Conservation (phyloP, 805 yeast genomes). For the Metschnikowia cubensis region DNA sequence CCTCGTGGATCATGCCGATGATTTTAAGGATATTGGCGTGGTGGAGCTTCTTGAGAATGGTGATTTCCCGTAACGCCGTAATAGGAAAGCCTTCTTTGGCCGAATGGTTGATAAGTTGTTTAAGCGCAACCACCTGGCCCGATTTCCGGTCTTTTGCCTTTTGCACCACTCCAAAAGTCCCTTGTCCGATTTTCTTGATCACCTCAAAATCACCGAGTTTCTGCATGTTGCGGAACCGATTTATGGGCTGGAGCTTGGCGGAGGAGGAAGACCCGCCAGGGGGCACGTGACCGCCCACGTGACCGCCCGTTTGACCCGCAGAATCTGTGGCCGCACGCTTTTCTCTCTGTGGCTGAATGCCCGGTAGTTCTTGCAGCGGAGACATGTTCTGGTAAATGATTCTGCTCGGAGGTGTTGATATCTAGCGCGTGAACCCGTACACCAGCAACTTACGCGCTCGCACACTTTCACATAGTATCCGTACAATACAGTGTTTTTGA, state of each 20-base stretch:
- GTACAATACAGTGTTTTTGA: no score
- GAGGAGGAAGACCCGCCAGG: neutral
- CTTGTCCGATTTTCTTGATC: slow-evolving; percentile 40
- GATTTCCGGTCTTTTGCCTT: slow-evolving; percentile 62
- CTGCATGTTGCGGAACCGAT: slow-evolving; percentile 30
- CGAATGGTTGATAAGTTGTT: slow-evolving; percentile 74
- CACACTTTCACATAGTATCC: no score
- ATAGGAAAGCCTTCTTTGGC: slow-evolving; percentile 85
- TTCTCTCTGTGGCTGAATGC: no score
- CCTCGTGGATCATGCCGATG: slow-evolving; percentile 67
- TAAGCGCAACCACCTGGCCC: slow-evolving; percentile 73
- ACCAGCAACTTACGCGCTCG: neutral
- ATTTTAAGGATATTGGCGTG: slow-evolving; percentile 74
- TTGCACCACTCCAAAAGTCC: slow-evolving; percentile 66
- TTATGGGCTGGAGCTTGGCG: slow-evolving; percentile 17
- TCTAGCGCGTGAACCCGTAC: neutral
- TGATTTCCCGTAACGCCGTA: slow-evolving; percentile 90
- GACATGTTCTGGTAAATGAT: no score
- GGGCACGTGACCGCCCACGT: no score
- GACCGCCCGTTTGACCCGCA: no score
- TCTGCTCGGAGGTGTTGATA: no score
- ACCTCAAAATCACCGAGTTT: slow-evolving; percentile 29
- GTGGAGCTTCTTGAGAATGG: slow-evolving; percentile 65
- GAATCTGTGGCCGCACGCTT: no score
- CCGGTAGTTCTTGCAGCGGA: no score